Conservation (phyloP, 768 basidiomycete species). For the Russula compacta region DNA sequence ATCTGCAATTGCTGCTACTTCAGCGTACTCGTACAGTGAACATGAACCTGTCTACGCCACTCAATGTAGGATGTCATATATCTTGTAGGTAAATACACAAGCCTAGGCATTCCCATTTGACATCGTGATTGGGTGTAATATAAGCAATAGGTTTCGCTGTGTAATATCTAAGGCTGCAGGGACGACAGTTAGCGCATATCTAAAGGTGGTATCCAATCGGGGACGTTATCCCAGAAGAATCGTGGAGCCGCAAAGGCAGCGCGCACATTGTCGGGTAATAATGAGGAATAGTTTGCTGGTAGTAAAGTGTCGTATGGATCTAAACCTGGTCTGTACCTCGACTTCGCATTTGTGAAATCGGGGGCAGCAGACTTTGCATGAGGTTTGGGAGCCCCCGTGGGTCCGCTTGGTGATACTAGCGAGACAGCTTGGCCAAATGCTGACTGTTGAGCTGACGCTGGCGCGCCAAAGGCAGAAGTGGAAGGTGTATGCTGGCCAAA, state of each 20-base stretch:
- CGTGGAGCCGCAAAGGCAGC: conserved; percentile 43
- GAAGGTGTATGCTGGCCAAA: conserved; percentile 30
- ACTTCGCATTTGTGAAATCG: conserved; percentile 27
- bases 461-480: conserved; percentile 34
- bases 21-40: background rate
- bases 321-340: conserved; percentile 34
- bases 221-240: conserved; percentile 58
- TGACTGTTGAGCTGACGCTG: conserved; percentile 4
- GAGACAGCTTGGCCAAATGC: conserved; percentile 7
- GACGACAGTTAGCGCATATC: conserved; percentile 37
- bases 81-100: background rate
- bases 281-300: conserved; percentile 45
- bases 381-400: conserved; percentile 10
- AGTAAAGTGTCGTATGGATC: conserved; percentile 48
- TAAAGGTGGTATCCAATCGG: conserved; percentile 62
- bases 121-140: background rate
- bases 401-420: background rate
- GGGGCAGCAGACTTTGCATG: conserved; percentile 19
- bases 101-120: background rate
- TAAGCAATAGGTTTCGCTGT: background rate
- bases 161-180: background rate
- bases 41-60: background rate
- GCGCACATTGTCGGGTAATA: conserved; percentile 39
- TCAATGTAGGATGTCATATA: background rate
- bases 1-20: background rate